Evolutionary conservation across 192 early-diverging fungal species (phyloP).

Genomic region (Coemansia sp.): DNA sequence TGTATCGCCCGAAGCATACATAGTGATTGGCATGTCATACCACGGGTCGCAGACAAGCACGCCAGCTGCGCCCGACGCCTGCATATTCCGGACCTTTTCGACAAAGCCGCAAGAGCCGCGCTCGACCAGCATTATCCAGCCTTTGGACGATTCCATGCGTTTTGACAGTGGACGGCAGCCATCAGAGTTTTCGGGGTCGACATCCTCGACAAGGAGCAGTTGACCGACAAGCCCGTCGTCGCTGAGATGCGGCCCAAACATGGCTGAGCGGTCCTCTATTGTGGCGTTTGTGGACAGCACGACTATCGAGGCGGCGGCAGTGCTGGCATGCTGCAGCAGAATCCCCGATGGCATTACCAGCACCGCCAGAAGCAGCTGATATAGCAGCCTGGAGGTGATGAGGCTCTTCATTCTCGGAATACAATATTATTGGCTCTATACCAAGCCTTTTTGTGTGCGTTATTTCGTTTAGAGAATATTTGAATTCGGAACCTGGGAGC

Average conservation of each 20-base stretch:
- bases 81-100: conserved; percentile 90
- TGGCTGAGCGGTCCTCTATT: conserved; percentile 71
- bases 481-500: background rate
- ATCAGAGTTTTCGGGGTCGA: conserved; percentile 57
- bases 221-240: conserved; percentile 70
- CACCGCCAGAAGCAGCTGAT: conserved; percentile 6
- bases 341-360: conserved; percentile 26
- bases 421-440: background rate
- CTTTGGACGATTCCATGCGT: conserved; percentile 33
- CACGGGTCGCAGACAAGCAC: conserved; percentile 87
- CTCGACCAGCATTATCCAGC: conserved; percentile 85
- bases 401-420: conserved; percentile 9
- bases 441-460: background rate
- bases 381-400: conserved; percentile 3
- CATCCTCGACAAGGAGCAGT: conserved; percentile 60
- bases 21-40: conserved; percentile 77
- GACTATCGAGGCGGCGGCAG: conserved; percentile 32
- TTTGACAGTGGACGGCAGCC: conserved; percentile 61
- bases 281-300: conserved; percentile 50
- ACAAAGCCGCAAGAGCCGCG: conserved; percentile 88
- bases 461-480: background rate
- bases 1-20: conserved; percentile 74
- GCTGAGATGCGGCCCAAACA: conserved; percentile 79
- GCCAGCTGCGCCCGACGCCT: conserved; percentile 75
- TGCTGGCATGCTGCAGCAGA: conserved; percentile 5